These are phyloP conservation scores for Clonostachys rosea DNA, from an alignment of 2,329 filamentous ascomycete species.

Conservation along the genomic window DNA sequence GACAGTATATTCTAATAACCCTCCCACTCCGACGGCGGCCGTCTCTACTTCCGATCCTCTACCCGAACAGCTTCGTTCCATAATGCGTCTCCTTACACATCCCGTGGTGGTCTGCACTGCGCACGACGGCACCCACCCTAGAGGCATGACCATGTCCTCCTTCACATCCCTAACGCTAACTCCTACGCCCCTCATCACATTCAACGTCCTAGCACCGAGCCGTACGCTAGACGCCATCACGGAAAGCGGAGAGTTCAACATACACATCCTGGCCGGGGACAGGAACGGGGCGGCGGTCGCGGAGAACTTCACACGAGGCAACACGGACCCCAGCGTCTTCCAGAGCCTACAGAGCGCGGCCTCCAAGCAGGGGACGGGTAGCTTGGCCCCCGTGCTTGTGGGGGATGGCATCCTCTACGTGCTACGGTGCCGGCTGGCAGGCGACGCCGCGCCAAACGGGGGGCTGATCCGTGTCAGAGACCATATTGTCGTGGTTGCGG, in stretches of 20 bases:
- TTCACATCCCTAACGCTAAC: conserved; percentile 49
- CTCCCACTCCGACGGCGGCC: too few species aligned
- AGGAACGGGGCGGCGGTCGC: conserved; percentile 42
- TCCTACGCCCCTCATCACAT: conserved; percentile 47
- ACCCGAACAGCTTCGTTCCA: conserved; percentile 41
- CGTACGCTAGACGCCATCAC: conserved; percentile 48
- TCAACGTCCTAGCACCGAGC: conserved; percentile 53
- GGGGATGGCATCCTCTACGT: conserved; percentile 50
- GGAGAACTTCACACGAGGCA: conserved; percentile 45
- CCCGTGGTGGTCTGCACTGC: conserved; percentile 50
- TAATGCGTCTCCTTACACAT: conserved; percentile 50
- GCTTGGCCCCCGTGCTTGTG: conserved; percentile 32
- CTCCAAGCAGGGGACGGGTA: neutral
- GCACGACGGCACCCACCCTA: conserved; percentile 11
- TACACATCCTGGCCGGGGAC: conserved; percentile 48
- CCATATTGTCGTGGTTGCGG: conserved; percentile 46
- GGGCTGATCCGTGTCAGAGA: conserved; percentile 44
- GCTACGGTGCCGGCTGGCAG: conserved; percentile 30
- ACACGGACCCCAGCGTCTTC: conserved; percentile 31
- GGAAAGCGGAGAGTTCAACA: conserved; percentile 37
- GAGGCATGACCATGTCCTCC: conserved; percentile 57
- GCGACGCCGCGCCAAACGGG: conserved; percentile 27
- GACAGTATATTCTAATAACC: too few species aligned
- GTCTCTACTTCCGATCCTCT: conserved; percentile 19
- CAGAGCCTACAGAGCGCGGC: conserved; percentile 17